Base-by-base conservation (phyloP, 176 grass and related monocot species). In the Eleusine indica region DNA sequence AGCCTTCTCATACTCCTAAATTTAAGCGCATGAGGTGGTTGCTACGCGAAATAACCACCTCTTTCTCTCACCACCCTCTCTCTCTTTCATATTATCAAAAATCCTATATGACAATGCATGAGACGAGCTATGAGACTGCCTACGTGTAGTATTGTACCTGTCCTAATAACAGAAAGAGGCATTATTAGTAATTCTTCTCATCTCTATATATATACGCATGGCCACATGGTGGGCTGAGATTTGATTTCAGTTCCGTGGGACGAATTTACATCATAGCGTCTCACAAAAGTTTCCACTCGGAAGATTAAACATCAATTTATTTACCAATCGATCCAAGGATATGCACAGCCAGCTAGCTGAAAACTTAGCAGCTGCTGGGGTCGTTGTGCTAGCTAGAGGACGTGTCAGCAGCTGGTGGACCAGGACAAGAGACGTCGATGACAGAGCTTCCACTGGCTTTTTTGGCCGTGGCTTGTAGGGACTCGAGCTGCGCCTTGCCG, bases 401-500 rank as follows among this genome's bases (percentile, higher is more conserved):
- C 3, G 68, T 9, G 16, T 7, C 30, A 9, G 32, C 65, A 18
- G 13, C 32, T 67, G 64, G 37, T 4, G 22, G 15, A 12, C 1
- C 29, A 18, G 16, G 42, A 13, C 60, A 0, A 30, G 25, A 3
- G 9, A 14, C 58, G 58, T 9, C 21, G 58, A 17, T 25, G 46
- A 12, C 28, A 2, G 42, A 7, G 8, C 53, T 25, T 25, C 58
- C 4, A 41, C 39, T 1, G 74, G 14, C 44, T 7, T 13, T 3
- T 13, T 15, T 17, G 74, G 41, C 14, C 47, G 69, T 62, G 71
- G 37, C 49, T 87, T 87, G 74, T 35, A 76, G 74, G 7, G 89
- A 89, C 66, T 88, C 21, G 10, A 94, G 86, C 60, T 91, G 92
- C 73, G 90, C 46, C 83, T 94, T 94, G 80, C 94, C 94, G 74